These are phyloP conservation scores for Aspergillus bombycis DNA, from an alignment of 2,329 filamentous ascomycete genomes.

Conservation along the genomic window DNA sequence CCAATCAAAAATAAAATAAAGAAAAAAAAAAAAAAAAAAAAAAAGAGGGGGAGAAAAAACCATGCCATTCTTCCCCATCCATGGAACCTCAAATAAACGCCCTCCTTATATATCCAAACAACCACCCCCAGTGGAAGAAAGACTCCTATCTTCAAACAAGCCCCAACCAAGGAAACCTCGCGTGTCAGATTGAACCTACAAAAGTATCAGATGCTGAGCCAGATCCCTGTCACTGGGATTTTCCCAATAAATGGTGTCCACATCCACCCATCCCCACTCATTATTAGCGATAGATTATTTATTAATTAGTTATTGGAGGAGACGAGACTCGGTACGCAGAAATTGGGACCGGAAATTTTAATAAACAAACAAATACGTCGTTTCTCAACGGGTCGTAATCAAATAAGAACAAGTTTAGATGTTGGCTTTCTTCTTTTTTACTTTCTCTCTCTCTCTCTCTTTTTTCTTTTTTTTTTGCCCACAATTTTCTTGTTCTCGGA, in stretches of 20 bases:
- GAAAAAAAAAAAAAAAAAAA: neutral
- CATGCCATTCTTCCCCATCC: neutral
- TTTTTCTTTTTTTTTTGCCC: neutral
- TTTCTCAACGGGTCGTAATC: neutral
- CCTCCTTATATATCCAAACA: neutral
- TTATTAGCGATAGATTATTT: neutral
- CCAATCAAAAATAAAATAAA: no score
- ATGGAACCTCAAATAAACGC: neutral
- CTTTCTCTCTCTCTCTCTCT: neutral
- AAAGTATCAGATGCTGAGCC: neutral
- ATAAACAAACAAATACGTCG: neutral
- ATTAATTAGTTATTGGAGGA: neutral
- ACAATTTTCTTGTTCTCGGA: conserved; percentile 3
- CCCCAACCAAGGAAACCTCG: neutral
- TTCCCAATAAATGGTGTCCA: neutral
- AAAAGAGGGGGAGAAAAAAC: neutral
- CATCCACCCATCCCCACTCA: neutral
- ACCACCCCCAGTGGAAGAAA: neutral
- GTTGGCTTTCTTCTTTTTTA: neutral
- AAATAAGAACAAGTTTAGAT: neutral
- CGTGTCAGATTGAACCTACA: neutral
- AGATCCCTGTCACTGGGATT: conserved; percentile 1
- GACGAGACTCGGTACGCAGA: no score
- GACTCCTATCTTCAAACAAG: neutral
- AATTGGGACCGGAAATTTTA: neutral